phyloP scores from a whole-genome alignment of 2,329 filamentous ascomycete genomes.

The Nothopassalora personata region DNA sequence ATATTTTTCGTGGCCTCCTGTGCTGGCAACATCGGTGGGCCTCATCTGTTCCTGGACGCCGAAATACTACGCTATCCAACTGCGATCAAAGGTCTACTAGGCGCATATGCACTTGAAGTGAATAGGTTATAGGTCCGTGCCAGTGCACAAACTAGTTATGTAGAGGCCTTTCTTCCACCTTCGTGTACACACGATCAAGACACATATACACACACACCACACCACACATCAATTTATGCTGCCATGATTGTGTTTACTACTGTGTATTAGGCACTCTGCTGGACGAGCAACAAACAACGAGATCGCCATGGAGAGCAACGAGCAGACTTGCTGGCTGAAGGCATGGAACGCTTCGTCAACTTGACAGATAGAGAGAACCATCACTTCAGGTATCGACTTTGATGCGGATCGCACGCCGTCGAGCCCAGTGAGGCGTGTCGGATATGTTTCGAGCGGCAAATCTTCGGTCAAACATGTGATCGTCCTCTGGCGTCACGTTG shows the following conservation, averaged over 20 bases:
- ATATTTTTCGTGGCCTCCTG: conserved; percentile 58
- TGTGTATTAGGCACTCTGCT: conserved; percentile 8
- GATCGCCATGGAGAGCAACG: conserved; percentile 6
- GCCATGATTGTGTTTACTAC: conserved; percentile 9
- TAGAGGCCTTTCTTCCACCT: too few relatives aligned
- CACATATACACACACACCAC: too few relatives aligned
- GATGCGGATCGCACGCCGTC: too few relatives aligned
- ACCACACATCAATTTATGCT: too few relatives aligned
- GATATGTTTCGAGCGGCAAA: background rate
- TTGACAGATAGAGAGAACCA: conserved; percentile 13
- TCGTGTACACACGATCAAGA: too few relatives aligned
- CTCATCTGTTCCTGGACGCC: conserved; percentile 53
- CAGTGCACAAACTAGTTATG: too few relatives aligned
- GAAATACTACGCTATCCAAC: conserved; percentile 56
- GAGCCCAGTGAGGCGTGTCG: too few relatives aligned
- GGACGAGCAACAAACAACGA: conserved; percentile 4
- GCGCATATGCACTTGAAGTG: conserved; percentile 5
- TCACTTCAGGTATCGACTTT: conserved; percentile 7
- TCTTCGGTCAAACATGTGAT: too few relatives aligned
- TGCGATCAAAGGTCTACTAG: conserved; percentile 30
- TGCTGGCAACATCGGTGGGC: conserved; percentile 61
- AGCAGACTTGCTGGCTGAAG: conserved; percentile 4
- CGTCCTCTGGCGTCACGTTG: too few relatives aligned
- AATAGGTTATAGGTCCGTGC: too few relatives aligned
- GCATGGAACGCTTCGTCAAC: conserved; percentile 11